Evolutionary conservation across 176 grass and related monocot species (phyloP).

Genomic region (Eremochloa ophiuroides): DNA sequence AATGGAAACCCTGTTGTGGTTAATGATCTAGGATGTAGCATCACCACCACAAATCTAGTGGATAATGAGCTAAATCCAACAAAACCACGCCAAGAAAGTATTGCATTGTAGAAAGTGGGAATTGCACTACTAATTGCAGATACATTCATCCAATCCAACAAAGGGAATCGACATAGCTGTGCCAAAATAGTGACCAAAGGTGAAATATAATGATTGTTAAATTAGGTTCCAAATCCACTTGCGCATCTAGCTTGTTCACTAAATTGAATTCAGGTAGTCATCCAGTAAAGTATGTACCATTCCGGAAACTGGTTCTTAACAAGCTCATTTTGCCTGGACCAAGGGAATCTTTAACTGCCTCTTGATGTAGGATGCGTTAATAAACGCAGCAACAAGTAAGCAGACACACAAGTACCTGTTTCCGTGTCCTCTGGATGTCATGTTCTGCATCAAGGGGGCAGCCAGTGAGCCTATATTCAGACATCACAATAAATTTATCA

Average conservation of each 20-base stretch:
- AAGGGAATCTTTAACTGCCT: neutral
- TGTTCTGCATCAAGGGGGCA: neutral
- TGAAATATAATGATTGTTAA: neutral
- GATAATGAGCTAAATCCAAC: constrained; percentile 13
- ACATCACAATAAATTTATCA: neutral
- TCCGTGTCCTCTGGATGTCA: neutral
- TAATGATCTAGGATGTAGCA: neutral
- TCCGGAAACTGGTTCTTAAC: neutral
- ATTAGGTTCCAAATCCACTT: constrained; percentile 7
- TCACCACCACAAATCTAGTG: constrained; percentile 1
- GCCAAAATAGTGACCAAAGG: neutral
- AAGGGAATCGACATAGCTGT: neutral
- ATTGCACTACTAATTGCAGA: neutral
- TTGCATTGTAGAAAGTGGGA: neutral
- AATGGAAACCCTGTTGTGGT: neutral
- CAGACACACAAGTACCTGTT: neutral
- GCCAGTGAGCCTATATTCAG: neutral
- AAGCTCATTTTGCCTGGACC: neutral
- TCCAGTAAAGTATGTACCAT: constrained; percentile 20
- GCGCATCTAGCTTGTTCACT: neutral
- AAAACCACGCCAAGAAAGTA: neutral
- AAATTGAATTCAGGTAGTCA: neutral
- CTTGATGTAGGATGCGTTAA: neutral
- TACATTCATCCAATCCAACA: neutral
- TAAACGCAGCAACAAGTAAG: neutral